Evolutionary conservation across 1,284 basidiomycete genomes (phyloP).

Genomic region (Phylloboletellus chloephorus): DNA sequence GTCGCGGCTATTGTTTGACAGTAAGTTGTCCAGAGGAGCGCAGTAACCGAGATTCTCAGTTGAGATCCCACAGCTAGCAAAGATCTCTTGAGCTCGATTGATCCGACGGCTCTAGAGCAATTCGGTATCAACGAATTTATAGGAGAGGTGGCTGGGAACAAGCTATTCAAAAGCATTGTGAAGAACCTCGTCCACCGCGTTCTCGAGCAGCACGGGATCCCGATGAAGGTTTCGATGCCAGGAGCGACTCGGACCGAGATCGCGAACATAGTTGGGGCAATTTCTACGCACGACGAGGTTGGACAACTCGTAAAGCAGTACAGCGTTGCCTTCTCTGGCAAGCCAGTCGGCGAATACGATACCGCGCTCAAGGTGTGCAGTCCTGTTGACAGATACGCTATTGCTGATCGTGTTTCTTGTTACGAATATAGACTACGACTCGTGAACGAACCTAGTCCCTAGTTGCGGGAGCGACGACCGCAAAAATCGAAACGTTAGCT

Average conservation of each 20-base stretch:
- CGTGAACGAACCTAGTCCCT: too few species aligned
- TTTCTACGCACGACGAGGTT: background rate
- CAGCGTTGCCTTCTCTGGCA: too few species aligned
- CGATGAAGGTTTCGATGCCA: background rate
- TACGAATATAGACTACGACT: too few species aligned
- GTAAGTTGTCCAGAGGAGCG: too few species aligned
- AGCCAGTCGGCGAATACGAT: too few species aligned
- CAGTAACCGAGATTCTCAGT: background rate
- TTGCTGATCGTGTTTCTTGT: slow-evolving; percentile 60
- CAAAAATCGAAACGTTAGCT: too few species aligned
- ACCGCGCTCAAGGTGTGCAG: too few species aligned
- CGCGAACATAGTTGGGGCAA: background rate
- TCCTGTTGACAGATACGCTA: too few species aligned
- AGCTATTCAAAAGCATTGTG: background rate
- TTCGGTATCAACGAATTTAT: background rate
- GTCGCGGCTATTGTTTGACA: too few species aligned
- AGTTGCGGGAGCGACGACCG: too few species aligned
- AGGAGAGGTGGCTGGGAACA: background rate
- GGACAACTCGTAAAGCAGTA: background rate
- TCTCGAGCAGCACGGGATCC: background rate
- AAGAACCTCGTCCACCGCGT: background rate
- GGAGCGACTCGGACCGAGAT: background rate
- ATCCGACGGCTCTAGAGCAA: background rate
- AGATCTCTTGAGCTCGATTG: background rate
- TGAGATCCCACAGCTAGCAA: background rate